Evolutionary conservation across 169 alveolate species (phyloP).

Genomic region (Blepharisma undulans): DNA sequence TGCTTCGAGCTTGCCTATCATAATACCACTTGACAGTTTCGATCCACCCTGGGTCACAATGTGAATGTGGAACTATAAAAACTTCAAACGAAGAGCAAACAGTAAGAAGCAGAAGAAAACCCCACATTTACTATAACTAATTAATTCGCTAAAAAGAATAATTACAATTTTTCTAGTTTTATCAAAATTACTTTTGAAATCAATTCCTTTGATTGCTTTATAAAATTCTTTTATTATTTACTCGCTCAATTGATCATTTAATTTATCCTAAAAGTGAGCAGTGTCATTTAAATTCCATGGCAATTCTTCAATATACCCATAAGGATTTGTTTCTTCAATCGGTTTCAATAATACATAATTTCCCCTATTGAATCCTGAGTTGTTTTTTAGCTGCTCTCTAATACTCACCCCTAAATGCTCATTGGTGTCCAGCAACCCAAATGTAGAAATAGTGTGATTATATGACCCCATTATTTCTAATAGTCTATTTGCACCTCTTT

Average conservation of each 20-base stretch:
- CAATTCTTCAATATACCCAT: neutral
- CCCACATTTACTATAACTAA: neutral
- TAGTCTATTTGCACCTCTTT: neutral
- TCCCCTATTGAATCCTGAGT: neutral
- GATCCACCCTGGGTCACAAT: constrained; percentile 90
- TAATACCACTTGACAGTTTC: constrained; percentile 76
- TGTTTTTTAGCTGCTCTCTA: constrained; percentile 10
- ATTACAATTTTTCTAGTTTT: too few relatives aligned
- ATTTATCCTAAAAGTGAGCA: neutral
- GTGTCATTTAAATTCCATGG: constrained; percentile 24
- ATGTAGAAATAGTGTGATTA: neutral
- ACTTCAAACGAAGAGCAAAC: constrained; percentile 8
- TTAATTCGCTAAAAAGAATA: neutral
- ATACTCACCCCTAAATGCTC: neutral
- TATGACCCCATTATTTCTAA: neutral
- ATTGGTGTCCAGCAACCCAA: constrained; percentile 9
- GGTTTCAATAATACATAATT: neutral
- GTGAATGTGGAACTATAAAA: constrained; percentile 81
- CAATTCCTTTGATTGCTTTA: too few relatives aligned
- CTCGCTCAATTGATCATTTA: neutral
- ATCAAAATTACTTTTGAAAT: too few relatives aligned
- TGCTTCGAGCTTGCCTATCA: constrained; percentile 56
- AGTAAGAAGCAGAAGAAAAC: neutral
- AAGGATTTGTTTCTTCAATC: constrained; percentile 30
- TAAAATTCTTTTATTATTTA: too few relatives aligned